Base-by-base conservation (phyloP, 371 early-diverging fungal genomes). In the Rhizomucor miehei region DNA sequence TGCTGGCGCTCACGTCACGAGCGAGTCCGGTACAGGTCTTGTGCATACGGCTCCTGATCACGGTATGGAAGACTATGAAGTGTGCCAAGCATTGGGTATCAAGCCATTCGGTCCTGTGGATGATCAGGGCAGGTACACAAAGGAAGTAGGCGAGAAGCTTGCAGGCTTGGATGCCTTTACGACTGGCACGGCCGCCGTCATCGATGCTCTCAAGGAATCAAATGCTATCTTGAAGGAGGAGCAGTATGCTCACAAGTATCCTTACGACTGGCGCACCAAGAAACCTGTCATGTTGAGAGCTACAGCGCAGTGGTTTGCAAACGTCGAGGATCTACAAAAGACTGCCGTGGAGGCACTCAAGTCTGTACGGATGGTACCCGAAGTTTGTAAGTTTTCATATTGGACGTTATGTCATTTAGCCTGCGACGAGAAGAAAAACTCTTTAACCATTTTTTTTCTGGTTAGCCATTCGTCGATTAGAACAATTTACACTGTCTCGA, bases 21-120 rank as follows among this genome's bases (percentile, higher is more conserved):
- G 83, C 0, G 87, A 85, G 4, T 87, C 90, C 1, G 97, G 97
- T 43, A 94, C 95, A 4, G 93, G 92, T 9, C 63, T 98, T 19
- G 97, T 98, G 2, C 98, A 98, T 62, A 88, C 89, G 37, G 95
- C 98, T 2, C 97, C 97, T 8, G 96, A 91, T 2, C 97, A 97
- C 65, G 98, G 98, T 47, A 88, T 90, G 77, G 94, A 95, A 17
- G 98, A 98, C 77, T 95, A 93, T 67, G 89, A 89, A 57, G 73
- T 75, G 0, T 90, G 94, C 44, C 59, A 80, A 37, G 56, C 65
- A 14, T 52, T 80, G 6, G 83, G 82, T 3, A 86, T 95, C 25
- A 60, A 64, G 23, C 72, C 81, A 0, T 72, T 79, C 50, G 80
- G 82, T 57, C 82, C 82, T 43, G 92, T 98, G 11, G 87, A 96